These are phyloP conservation scores for Trichoderma asperellum DNA, from an alignment of 2,329 filamentous ascomycete species.

Conservation along the genomic window DNA sequence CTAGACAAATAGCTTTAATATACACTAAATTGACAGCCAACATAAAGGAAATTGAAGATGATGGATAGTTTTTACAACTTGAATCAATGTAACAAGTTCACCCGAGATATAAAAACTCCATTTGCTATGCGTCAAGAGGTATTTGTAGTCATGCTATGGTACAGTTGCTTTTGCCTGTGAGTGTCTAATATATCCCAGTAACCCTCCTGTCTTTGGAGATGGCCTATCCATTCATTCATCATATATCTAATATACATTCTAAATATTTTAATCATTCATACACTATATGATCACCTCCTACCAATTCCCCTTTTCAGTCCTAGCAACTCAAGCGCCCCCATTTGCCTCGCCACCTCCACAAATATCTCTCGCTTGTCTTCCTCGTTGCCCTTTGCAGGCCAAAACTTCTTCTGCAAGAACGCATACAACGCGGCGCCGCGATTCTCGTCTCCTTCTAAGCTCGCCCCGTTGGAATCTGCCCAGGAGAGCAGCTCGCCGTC, in stretches of 20 bases:
- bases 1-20: not conserved
- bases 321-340: conserved; percentile 48
- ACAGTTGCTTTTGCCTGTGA: conserved; percentile 13
- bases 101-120: not conserved
- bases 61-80: not conserved
- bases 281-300: not conserved
- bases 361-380: conserved; percentile 37
- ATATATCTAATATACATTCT: conserved; percentile 26
- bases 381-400: conserved; percentile 38
- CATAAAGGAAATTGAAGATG: not conserved
- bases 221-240: conserved; percentile 14
- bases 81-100: not conserved
- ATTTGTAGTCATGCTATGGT: conserved; percentile 1
- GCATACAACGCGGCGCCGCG: conserved; percentile 48
- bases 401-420: conserved; percentile 47
- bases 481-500: conserved; percentile 44
- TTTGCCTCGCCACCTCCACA: conserved; percentile 45
- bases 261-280: not conserved
- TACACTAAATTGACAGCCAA: not conserved
- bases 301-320: conserved; percentile 27
- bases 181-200: conserved; percentile 3
- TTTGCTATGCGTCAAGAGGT: not conserved
- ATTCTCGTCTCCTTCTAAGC: conserved; percentile 41
- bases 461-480: conserved; percentile 39
- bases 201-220: not conserved